Evolutionary conservation across 257 asterid species (phyloP).

Genomic region (Striga asiatica): DNA sequence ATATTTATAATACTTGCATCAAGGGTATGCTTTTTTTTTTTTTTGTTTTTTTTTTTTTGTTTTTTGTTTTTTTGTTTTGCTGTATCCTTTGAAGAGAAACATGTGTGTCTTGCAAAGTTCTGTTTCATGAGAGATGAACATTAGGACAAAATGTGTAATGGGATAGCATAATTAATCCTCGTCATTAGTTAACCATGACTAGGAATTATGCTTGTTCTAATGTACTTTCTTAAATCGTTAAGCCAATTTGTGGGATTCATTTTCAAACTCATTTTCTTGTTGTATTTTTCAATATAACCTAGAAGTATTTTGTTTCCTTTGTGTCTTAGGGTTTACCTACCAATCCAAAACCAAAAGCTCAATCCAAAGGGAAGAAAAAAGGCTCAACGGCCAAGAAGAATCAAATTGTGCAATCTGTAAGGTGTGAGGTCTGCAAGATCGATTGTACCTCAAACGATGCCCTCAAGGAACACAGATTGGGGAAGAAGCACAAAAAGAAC

Average conservation of each 20-base stretch:
- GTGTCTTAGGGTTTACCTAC: constrained; percentile 18
- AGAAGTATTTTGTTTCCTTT: not conserved
- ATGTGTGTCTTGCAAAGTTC: not conserved
- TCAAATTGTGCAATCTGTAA: constrained; percentile 41
- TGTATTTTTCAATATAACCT: not conserved
- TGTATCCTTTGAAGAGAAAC: not conserved
- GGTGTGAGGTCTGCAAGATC: constrained; percentile 64
- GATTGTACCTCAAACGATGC: constrained; percentile 47
- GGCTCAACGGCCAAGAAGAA: constrained; percentile 34
- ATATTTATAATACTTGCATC: not conserved
- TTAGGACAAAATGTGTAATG: no score
- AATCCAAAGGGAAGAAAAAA: constrained; percentile 7
- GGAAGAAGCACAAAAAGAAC: constrained; percentile 60
- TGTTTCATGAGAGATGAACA: not conserved
- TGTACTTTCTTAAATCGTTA: not conserved
- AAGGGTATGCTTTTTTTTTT: not conserved
- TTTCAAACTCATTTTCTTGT: constrained; percentile 1
- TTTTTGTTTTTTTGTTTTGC: not conserved
- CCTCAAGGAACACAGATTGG: constrained; percentile 49
- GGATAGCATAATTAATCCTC: not conserved
- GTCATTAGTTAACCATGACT: not conserved
- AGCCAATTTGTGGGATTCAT: not conserved
- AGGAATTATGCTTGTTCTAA: no score
- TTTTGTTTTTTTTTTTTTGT: not conserved
- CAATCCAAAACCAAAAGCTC: constrained; percentile 21